phyloP scores from a whole-genome alignment of 2,329 filamentous ascomycete species.

The Tolypocladium ophioglossoides region DNA sequence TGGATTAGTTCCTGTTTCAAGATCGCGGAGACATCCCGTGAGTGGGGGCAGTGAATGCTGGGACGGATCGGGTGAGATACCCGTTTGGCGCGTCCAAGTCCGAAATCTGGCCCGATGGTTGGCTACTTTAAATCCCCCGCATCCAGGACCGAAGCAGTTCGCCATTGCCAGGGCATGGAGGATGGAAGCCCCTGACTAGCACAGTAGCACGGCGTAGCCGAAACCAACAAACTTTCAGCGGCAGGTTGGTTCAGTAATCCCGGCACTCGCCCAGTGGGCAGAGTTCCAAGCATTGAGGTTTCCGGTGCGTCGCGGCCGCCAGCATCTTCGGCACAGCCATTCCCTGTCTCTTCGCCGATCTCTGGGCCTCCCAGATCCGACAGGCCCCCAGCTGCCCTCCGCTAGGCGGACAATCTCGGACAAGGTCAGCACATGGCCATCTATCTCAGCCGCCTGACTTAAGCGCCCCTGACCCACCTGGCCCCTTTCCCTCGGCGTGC shows the following conservation, averaged over 20 bases:
- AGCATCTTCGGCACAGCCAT: too few relatives aligned
- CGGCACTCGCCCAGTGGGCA: too few relatives aligned
- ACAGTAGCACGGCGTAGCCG: not conserved
- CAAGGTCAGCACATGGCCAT: not conserved
- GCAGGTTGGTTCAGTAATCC: too few relatives aligned
- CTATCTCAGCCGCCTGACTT: not conserved
- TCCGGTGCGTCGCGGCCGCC: too few relatives aligned
- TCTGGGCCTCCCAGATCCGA: too few relatives aligned
- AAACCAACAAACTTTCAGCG: too few relatives aligned
- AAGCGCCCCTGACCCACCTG: not conserved
- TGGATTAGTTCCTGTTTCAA: not conserved
- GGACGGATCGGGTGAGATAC: not conserved
- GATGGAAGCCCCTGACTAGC: not conserved
- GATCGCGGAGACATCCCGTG: not conserved
- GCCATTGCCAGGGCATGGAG: not conserved
- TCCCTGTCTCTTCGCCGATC: too few relatives aligned
- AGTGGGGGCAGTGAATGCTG: not conserved
- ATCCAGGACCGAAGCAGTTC: not conserved
- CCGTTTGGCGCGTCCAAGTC: not conserved
- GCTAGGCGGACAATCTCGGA: not conserved
- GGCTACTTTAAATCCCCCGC: not conserved
- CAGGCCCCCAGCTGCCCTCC: too few relatives aligned
- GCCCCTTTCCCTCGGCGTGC: not conserved
- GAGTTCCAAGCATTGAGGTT: too few relatives aligned
- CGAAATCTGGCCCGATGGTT: not conserved